A percentile compares a stretch with the other conserved stretches of the same genome.
Evolutionary conservation across 208 protist genomes (phyloP).

Genomic region (Herpetomonas tarakana): DNA sequence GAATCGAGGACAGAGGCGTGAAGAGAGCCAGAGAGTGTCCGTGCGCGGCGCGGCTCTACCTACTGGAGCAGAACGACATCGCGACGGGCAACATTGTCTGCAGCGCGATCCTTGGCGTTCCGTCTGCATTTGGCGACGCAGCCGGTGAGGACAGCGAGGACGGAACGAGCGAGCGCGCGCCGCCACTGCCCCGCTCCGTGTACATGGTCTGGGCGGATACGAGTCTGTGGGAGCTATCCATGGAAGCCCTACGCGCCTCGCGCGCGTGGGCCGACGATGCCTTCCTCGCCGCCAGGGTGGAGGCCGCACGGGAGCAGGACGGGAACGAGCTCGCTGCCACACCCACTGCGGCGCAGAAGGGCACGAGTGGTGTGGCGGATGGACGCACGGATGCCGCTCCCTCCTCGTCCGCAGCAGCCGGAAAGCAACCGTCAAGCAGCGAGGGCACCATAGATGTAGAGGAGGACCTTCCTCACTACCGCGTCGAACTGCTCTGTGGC

Average conservation of each 20-base stretch:
- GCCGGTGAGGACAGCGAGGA: no score
- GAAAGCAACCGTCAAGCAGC: background rate
- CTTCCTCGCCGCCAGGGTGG: constrained; percentile 1
- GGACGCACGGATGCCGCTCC: no score
- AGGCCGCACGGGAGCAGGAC: background rate
- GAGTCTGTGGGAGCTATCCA: constrained; percentile 40
- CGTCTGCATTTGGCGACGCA: no score
- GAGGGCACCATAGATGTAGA: background rate
- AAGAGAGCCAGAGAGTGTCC: constrained; percentile 37
- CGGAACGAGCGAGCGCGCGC: no score
- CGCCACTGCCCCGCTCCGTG: constrained; percentile 23
- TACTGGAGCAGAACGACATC: constrained; percentile 13
- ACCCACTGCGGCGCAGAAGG: no score
- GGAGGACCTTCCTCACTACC: constrained; percentile 32
- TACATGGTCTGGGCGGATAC: constrained; percentile 59
- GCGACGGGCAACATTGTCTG: constrained; percentile 27
- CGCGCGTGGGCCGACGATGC: constrained; percentile 21
- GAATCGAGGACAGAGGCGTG: constrained; percentile 1
- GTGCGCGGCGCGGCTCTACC: constrained; percentile 42
- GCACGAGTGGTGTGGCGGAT: no score
- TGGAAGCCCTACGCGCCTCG: constrained; percentile 23
- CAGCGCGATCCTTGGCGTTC: constrained; percentile 24
- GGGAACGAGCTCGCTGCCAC: background rate
- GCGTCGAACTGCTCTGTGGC: constrained; percentile 40
- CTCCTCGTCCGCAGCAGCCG: background rate